Evolutionary conservation across 2,329 filamentous ascomycete species (phyloP), one percentile per base, ranked within the genome.

Genomic region (Aschersonia sp.): DNA sequence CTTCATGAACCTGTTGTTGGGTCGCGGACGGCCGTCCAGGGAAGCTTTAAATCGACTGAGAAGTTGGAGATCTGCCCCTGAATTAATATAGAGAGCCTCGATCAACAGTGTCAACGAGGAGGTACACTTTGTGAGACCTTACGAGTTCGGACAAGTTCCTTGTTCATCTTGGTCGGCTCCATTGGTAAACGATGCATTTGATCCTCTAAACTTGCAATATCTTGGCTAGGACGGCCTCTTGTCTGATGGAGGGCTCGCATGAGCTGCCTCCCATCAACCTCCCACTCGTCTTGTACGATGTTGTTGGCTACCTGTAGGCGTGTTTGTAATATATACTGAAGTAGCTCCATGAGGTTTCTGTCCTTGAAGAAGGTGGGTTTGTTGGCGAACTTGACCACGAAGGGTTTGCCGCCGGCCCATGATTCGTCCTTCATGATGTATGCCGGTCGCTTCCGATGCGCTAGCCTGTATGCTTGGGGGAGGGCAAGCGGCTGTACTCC

Each of bases 11-110:
- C 61, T 62, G 45, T 67, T 71, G 32, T 63, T 56, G 2, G 65
- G 59, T 35, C 69, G 65, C 0, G 69, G 67, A 30, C 67, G 67
- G 4, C 71, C 71, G 48, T 74, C 71, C 2, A 76, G 57, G 5
- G 67, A 72, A 3, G 67, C 66, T 46, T 71, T 72, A 61, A 74
- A 76, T 30, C 69, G 71, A 12, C 66, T 69, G 9, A 76, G 58
- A 6, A 75, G 58, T 46, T 69, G 68, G 32, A 72, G 56, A 44
- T 72, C 73, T 75, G 47, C 8, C 35, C 22, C 22, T 22, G 22
- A 22, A 22, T 22, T 22, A 37, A 37, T 37, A 8, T 37, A 37
- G 35, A 9, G 8, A 37, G 35, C 35, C 8, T 37, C 35, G 8
- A 37, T 22, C 22, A 22, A 22, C 22, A 22, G 22, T 22, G 22